A percentile compares a stretch with the other conserved stretches of the same genome.
These are phyloP conservation scores for Xerocomellus chrysenteron DNA, from an alignment of 768 basidiomycete species.

Conservation along the genomic window DNA sequence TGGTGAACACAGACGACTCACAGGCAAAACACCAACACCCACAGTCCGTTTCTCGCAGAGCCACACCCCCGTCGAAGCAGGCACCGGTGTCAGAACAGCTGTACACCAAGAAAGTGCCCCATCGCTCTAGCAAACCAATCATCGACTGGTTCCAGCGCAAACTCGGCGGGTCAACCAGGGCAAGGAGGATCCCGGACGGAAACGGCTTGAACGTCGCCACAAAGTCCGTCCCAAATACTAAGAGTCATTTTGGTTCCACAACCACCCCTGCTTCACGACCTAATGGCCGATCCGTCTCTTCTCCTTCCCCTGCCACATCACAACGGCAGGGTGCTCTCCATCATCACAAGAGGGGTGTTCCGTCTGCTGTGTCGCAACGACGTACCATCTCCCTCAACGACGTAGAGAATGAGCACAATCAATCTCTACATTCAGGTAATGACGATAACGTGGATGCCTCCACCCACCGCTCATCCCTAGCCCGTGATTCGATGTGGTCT, in stretches of 20 bases:
- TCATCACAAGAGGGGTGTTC: slow-evolving; percentile 18
- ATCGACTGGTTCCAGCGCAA: slow-evolving; percentile 91
- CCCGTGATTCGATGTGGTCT: slow-evolving; percentile 78
- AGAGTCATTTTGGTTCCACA: slow-evolving; percentile 12
- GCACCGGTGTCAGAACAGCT: slow-evolving; percentile 34
- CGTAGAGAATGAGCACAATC: slow-evolving; percentile 45
- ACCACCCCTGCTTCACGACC: slow-evolving; percentile 17
- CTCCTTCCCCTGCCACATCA: slow-evolving; percentile 22
- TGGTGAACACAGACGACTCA: slow-evolving; percentile 1
- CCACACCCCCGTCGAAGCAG: slow-evolving; percentile 20
- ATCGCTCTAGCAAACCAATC: slow-evolving; percentile 79
- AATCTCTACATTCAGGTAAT: slow-evolving; percentile 36
- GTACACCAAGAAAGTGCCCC: slow-evolving; percentile 58
- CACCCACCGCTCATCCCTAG: slow-evolving; percentile 54
- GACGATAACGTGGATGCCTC: slow-evolving; percentile 48
- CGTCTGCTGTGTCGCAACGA: slow-evolving; percentile 37
- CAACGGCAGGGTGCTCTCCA: slow-evolving; percentile 25
- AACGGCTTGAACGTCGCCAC: slow-evolving; percentile 13
- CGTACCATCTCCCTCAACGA: slow-evolving; percentile 68
- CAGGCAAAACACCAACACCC: slow-evolving; percentile 17
- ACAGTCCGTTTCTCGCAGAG: slow-evolving; percentile 18
- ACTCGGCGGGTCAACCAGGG: slow-evolving; percentile 64
- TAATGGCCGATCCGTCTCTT: slow-evolving; percentile 30
- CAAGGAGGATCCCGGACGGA: slow-evolving; percentile 47
- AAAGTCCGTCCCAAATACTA: slow-evolving; percentile 13